These are phyloP conservation scores for Cryptosporidium baileyi DNA, from an alignment of 169 alveolate species.

Conservation along the genomic window DNA sequence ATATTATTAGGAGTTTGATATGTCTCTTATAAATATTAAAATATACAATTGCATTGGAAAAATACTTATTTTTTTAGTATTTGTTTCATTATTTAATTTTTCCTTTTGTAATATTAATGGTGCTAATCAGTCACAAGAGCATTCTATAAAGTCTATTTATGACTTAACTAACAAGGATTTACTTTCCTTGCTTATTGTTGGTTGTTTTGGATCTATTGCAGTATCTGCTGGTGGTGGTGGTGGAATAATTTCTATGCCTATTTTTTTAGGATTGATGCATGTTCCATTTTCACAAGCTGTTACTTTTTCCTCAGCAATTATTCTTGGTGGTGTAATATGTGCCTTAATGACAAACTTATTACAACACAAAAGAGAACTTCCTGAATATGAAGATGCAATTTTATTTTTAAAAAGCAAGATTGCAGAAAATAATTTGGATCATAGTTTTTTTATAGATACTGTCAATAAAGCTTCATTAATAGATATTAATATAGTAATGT, in stretches of 20 bases:
- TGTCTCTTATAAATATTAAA: too few species aligned
- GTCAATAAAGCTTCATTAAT: constrained; percentile 2
- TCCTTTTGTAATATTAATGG: too few species aligned
- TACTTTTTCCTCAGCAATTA: constrained; percentile 29
- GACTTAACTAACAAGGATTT: constrained; percentile 23
- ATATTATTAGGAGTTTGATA: not conserved
- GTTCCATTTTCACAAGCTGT: constrained; percentile 62
- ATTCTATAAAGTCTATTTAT: not conserved
- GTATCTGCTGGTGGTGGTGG: constrained; percentile 69
- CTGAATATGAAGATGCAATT: constrained; percentile 38
- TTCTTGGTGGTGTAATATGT: constrained; percentile 51
- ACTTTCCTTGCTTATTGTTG: constrained; percentile 18
- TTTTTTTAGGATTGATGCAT: constrained; percentile 11
- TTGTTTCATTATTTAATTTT: too few species aligned
- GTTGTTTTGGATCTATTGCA: constrained; percentile 62
- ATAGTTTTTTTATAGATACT: not conserved
- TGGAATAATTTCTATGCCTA: constrained; percentile 63
- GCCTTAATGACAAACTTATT: not conserved
- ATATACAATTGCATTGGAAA: too few species aligned
- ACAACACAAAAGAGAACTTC: not conserved
- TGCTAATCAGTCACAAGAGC: too few species aligned
- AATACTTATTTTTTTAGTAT: too few species aligned
- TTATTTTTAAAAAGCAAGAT: not conserved
- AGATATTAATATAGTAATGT: constrained; percentile 37
- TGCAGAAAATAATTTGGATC: not conserved